Evolutionary conservation across 2,329 filamentous ascomycete genomes (phyloP), one percentile per base, ranked within the genome.

Genomic region (Thermomyces lanuginosus): DNA sequence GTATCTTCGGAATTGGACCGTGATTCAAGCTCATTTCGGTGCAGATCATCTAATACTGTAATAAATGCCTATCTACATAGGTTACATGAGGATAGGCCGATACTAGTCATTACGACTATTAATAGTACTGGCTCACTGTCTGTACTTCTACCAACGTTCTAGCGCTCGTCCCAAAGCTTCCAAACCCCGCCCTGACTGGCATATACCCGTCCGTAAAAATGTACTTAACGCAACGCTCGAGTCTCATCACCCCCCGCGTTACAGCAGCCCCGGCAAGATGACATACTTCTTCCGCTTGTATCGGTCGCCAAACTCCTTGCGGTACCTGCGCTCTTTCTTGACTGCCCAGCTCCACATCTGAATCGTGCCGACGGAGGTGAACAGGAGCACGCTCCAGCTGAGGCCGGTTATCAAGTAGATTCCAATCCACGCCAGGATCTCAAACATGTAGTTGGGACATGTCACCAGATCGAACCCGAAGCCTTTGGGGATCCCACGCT

Each of bases 401-500:
- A 60, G 35, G 44, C 80, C 75, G 42, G 73, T 83, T 28, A 86
- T 68, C 22, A 92, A 49, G 40, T 78, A 75, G 29, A 95, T 64
- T 14, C 83, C 84, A 16, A 79, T 42, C 89, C 89, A 98, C 1
- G 84, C 72, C 19, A 92, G 52, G 5, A 79, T 65, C 50, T 98
- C 89, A 42, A 91, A 95, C 61, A 92, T 71, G 62, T 98, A 98
- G 61, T 98, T 98, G 21, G 89, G 89, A 60, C 84, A 92, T 8
- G 89, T 98, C 27, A 98, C 86, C 18, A 80, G 57, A 37, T 61
- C 64, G 55, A 93, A 95, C 16, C 84, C 81, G 32, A 86, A 71
- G 14, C 89, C 89, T 31, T 63, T 63, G 1, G 89, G 89, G 36
- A 98, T 91, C 41, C 82, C 83, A 33, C 86, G 70, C 50, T 91